Evolutionary conservation across 768 basidiomycete species (phyloP), one percentile per base, ranked within the genome.

Genomic region (Trametes gibbosa): DNA sequence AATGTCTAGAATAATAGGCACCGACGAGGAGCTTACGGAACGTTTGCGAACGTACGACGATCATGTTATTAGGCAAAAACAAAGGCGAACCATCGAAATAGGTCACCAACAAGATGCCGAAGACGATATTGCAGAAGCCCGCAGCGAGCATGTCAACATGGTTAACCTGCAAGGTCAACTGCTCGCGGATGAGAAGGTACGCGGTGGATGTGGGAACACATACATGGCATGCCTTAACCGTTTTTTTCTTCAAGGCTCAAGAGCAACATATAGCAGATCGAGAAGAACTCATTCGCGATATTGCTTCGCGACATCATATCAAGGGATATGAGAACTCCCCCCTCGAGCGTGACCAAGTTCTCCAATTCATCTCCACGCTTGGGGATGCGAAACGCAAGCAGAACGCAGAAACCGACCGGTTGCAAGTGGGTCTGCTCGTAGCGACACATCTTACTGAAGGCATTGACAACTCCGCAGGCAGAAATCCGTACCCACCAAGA

Each of bases 311-410:
- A 63, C 77, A 89, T 64, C 78, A 81, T 9, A 86, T 98, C 64
- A 84, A 84, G 50, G 92, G 91, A 0, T 94, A 84, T 68, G 84
- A 83, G 52, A 78, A 84, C 49, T 79, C 84, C 0, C 86, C 87
- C 1, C 77, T 95, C 35, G 87, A 87, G 50, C 80, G 84, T 40
- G 82, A 84, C 40, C 83, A 92, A 69, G 79, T 94, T 19, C 70
- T 80, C 27, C 88, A 92, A 45, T 95, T 97, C 69, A 77, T 85
- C 24, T 74, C 84, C 9, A 82, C 81, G 50, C 74, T 97, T 2
- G 76, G 74, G 4, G 86, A 89, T 24, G 70, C 88, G 5, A 84
- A 85, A 56, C 76, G 81, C 35, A 81, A 78, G 60, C 86, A 89
- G 61, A 82, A 78, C n/a, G 64, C 72, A 13, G 85, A 88, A 57